These are phyloP conservation scores for Cercospora beticola DNA, from an alignment of 2,329 filamentous ascomycete species.

Conservation along the genomic window DNA sequence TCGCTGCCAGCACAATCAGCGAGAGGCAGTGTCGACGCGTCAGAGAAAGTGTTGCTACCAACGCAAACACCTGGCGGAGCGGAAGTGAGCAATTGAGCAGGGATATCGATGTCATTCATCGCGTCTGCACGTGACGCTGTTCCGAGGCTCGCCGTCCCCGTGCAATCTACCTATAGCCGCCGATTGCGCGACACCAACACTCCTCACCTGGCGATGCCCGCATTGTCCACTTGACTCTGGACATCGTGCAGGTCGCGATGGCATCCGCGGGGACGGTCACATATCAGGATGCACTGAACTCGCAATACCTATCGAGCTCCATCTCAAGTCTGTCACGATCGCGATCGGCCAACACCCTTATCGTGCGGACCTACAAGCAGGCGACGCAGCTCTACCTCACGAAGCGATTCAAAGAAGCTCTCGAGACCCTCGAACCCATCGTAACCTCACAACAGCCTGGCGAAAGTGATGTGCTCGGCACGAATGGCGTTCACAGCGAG, in stretches of 20 bases:
- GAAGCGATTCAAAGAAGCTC: constrained; percentile 83
- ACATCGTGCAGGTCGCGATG: constrained; percentile 26
- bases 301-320: constrained; percentile 64
- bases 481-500: constrained; percentile 11
- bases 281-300: constrained; percentile 52
- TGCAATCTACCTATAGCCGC: neutral
- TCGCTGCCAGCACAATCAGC: neutral
- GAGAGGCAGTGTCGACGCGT: neutral
- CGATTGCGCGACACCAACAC: constrained; percentile 2
- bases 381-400: constrained; percentile 93
- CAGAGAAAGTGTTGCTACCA: neutral
- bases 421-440: constrained; percentile 80
- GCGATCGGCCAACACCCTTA: constrained; percentile 66
- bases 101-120: neutral
- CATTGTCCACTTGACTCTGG: neutral
- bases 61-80: neutral
- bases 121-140: neutral
- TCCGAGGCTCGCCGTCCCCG: constrained; percentile 6
- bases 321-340: constrained; percentile 68
- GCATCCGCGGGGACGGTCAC: constrained; percentile 45
- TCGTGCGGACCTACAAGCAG: constrained; percentile 91
- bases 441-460: constrained; percentile 58
- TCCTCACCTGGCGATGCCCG: constrained; percentile 4
- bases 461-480: constrained; percentile 31
- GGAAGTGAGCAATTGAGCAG: neutral